A percentile compares a stretch with the other conserved stretches of the same genome.
Evolutionary conservation across 148 eudicot genomes (phyloP).

Genomic region (Tetragonia tetragonoides): DNA sequence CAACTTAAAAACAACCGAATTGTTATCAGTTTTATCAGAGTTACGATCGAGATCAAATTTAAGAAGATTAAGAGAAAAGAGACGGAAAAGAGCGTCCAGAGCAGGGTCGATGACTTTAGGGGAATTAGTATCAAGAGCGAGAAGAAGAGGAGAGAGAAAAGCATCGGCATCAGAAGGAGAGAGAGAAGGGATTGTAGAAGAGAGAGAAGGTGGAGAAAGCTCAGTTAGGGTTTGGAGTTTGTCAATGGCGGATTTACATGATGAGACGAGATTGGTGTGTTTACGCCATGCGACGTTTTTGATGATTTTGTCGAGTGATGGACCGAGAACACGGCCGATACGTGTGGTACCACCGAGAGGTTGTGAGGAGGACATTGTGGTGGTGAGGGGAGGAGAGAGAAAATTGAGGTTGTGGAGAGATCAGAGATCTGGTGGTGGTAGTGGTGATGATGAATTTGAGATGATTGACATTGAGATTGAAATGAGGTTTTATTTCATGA

Average conservation of each 20-base stretch:
- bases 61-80: conserved; percentile 56
- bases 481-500: not conserved
- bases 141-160: conserved; percentile 57
- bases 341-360: conserved; percentile 70
- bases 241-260: conserved; percentile 73
- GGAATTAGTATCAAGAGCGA: conserved; percentile 63
- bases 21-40: not conserved
- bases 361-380: conserved; percentile 34
- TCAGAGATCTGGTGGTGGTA: conserved; percentile 11
- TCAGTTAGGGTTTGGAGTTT: conserved; percentile 55
- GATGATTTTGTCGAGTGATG: conserved; percentile 86
- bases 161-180: conserved; percentile 48
- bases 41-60: conserved; percentile 49
- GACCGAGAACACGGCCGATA: conserved; percentile 72
- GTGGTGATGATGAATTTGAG: conserved; percentile 12
- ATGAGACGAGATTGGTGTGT: conserved; percentile 63
- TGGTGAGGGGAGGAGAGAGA: conserved; percentile 18
- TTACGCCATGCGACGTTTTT: conserved; percentile 89
- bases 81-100: conserved; percentile 56
- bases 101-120: conserved; percentile 76
- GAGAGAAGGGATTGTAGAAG: conserved; percentile 51
- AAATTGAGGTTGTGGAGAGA: not conserved
- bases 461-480: not conserved
- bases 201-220: conserved; percentile 39
- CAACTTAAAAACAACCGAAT: conserved; percentile 32